Conservation (phyloP, 2,329 filamentous ascomycete genomes). For the Thermothelomyces thermophilus region DNA sequence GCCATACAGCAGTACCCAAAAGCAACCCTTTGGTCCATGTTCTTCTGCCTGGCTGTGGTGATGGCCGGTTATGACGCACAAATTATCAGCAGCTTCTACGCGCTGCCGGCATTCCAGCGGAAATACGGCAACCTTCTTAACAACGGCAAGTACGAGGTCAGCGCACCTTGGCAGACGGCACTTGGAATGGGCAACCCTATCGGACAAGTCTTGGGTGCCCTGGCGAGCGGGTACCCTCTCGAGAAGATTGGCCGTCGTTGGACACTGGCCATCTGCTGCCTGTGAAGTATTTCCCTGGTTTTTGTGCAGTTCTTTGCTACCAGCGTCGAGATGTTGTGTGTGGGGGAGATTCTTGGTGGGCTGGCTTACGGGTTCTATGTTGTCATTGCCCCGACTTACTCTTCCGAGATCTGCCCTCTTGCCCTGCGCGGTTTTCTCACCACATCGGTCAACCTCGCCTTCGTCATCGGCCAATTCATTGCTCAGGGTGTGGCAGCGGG, state of each 20-base stretch:
- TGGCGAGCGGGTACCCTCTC: conserved; percentile 43
- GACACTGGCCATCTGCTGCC: conserved; percentile 40
- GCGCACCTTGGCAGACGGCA: conserved; percentile 41
- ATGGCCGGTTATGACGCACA: conserved; percentile 61
- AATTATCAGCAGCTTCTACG: conserved; percentile 56
- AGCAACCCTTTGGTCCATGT: conserved; percentile 49
- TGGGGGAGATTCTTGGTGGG: conserved; percentile 55
- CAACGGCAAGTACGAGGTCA: conserved; percentile 36
- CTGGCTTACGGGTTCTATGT: conserved; percentile 43
- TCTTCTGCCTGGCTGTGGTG: conserved; percentile 54
- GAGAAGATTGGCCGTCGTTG: conserved; percentile 39
- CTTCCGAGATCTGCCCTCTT: conserved; percentile 46
- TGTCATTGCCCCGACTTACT: conserved; percentile 52
- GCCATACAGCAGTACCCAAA: conserved; percentile 39
- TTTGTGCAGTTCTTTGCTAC: conserved; percentile 59
- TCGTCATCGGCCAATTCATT: conserved; percentile 55
- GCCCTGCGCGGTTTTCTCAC: conserved; percentile 52
- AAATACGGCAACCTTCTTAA: conserved; percentile 48
- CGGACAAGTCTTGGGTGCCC: conserved; percentile 50
- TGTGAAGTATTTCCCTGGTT: conserved; percentile 45
- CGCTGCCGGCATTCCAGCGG: conserved; percentile 49
- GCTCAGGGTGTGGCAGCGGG: conserved; percentile 42
- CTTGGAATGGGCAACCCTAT: conserved; percentile 49
- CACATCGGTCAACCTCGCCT: conserved; percentile 55
- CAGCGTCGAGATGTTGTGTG: conserved; percentile 48